A percentile compares a stretch with the other conserved stretches of the same genome.
phyloP scores from a whole-genome alignment of 495 filamentous ascomycete genomes.

The Penicillium arizonense region DNA sequence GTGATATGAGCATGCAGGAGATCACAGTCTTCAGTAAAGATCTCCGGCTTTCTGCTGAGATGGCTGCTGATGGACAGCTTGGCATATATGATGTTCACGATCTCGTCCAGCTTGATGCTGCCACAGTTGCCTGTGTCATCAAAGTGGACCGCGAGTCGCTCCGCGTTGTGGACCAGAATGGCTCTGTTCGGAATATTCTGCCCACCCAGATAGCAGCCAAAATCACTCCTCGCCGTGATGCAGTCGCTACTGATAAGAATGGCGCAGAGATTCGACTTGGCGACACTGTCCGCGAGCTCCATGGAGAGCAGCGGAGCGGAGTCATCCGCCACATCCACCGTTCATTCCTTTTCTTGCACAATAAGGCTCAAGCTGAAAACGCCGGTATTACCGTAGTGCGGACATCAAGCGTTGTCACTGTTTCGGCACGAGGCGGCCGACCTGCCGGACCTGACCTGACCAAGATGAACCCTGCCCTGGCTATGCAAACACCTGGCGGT shows the following conservation, averaged over 20 bases:
- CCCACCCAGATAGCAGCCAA: conserved; percentile 90
- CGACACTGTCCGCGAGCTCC: conserved; percentile 87
- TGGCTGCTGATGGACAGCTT: conserved; percentile 72
- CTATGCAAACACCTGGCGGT: conserved; percentile 49
- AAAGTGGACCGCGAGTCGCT: conserved; percentile 94
- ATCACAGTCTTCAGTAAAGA: conserved; percentile 99
- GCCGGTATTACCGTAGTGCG: conserved; percentile 88
- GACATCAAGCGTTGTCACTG: conserved; percentile 77
- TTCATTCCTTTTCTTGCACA: conserved; percentile 83
- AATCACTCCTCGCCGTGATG: conserved; percentile 71
- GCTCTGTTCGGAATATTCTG: conserved; percentile 74
- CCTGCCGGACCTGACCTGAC: conserved; percentile 71
- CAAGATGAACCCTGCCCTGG: conserved; percentile 88
- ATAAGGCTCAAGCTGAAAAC: conserved; percentile 80
- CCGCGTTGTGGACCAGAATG: conserved; percentile 86
- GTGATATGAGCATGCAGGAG: conserved; percentile 85
- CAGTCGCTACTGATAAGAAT: conserved; percentile 88
- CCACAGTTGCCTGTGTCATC: conserved; percentile 88
- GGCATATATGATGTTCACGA: conserved; percentile 90
- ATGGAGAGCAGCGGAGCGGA: conserved; percentile 80
- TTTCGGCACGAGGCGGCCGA: conserved; percentile 87
- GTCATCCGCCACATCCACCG: conserved; percentile 90
- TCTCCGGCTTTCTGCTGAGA: conserved; percentile 85
- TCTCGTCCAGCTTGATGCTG: conserved; percentile 87
- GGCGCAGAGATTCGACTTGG: conserved; percentile 90